A percentile compares a stretch with the other conserved stretches of the same genome.
Evolutionary conservation across 805 yeast genomes (phyloP).

Genomic region (Torulaspora delbrueckii): DNA sequence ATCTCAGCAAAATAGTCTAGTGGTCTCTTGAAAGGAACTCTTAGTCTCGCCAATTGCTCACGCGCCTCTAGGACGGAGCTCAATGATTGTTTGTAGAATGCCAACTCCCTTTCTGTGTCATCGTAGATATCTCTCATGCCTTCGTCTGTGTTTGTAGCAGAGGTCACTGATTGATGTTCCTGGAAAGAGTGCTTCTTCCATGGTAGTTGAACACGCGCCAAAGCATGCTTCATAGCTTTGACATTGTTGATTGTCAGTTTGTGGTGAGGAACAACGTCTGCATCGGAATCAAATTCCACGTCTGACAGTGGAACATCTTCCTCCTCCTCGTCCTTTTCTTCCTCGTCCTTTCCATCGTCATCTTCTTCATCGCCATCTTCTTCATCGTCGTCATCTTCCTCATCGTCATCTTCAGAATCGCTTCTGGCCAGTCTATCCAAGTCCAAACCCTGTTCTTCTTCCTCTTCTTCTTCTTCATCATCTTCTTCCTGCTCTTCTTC

Average conservation of each 20-base stretch:
- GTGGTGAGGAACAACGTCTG: slow-evolving; percentile 89
- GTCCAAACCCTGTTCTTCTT: slow-evolving; percentile 44
- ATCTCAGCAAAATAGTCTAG: slow-evolving; percentile 96
- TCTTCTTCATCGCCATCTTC: slow-evolving; percentile 45
- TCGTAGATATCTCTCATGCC: slow-evolving; percentile 84
- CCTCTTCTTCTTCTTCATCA: slow-evolving; percentile 43
- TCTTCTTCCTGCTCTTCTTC: slow-evolving; percentile 39
- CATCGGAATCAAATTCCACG: slow-evolving; percentile 89
- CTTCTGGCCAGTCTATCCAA: slow-evolving; percentile 52
- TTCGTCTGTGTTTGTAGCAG: slow-evolving; percentile 54
- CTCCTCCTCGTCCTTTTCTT: slow-evolving; percentile 60
- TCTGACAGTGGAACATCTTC: slow-evolving; percentile 87
- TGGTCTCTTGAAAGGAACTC: slow-evolving; percentile 89
- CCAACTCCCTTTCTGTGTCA: slow-evolving; percentile 92
- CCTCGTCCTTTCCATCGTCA: slow-evolving; percentile 49
- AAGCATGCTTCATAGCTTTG: slow-evolving; percentile 71
- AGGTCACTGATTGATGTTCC: slow-evolving; percentile 75
- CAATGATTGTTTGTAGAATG: slow-evolving; percentile 91
- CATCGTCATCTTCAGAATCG: slow-evolving; percentile 43
- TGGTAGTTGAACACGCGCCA: slow-evolving; percentile 59
- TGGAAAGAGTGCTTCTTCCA: slow-evolving; percentile 63
- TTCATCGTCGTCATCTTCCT: slow-evolving; percentile 38
- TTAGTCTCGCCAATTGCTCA: slow-evolving; percentile 55
- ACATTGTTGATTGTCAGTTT: slow-evolving; percentile 83
- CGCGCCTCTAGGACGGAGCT: slow-evolving; percentile 76